Evolutionary conservation across 352 stramenopile species (phyloP).

Genomic region (Phytophthora kernoviae): DNA sequence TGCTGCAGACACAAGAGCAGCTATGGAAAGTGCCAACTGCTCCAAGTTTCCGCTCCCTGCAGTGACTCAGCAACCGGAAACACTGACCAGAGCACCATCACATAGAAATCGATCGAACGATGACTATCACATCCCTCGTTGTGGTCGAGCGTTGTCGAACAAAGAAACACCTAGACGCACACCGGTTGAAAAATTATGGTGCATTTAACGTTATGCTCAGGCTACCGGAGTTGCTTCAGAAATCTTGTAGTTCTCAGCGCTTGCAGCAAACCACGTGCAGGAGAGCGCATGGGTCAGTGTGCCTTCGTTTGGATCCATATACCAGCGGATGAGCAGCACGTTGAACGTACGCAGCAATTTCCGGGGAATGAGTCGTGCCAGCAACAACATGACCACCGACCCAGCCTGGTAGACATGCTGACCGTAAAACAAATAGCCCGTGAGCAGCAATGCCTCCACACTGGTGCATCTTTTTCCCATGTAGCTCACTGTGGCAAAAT

Average conservation of each 20-base stretch:
- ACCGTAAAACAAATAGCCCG: slow-evolving; percentile 23
- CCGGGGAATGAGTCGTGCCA: slow-evolving; percentile 13
- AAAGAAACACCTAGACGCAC: too few species aligned
- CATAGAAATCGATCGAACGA: too few species aligned
- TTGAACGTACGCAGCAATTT: slow-evolving; percentile 29
- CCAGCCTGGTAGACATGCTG: slow-evolving; percentile 17
- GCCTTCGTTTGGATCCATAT: slow-evolving; percentile 14
- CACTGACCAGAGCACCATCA: too few species aligned
- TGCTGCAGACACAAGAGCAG: neutral
- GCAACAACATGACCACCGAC: slow-evolving; percentile 19
- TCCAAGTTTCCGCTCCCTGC: neutral
- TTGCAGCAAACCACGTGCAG: slow-evolving; percentile 26
- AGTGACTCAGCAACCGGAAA: too few species aligned
- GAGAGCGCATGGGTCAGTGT: slow-evolving; percentile 13
- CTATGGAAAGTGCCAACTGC: neutral
- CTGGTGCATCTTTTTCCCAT: slow-evolving; percentile 23
- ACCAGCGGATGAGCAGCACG: slow-evolving; percentile 19
- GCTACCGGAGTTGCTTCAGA: slow-evolving; percentile 19
- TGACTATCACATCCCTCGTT: too few species aligned
- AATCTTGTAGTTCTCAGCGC: slow-evolving; percentile 21
- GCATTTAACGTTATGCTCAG: neutral
- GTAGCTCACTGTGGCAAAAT: slow-evolving; percentile 21
- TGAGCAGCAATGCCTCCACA: slow-evolving; percentile 21
- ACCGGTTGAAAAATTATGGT: too few species aligned
- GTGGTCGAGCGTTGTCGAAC: too few species aligned